Evolutionary conservation across 179 eudicot genomes (phyloP), one percentile per base, ranked within the genome.

Genomic region (Silene noctiflora): DNA sequence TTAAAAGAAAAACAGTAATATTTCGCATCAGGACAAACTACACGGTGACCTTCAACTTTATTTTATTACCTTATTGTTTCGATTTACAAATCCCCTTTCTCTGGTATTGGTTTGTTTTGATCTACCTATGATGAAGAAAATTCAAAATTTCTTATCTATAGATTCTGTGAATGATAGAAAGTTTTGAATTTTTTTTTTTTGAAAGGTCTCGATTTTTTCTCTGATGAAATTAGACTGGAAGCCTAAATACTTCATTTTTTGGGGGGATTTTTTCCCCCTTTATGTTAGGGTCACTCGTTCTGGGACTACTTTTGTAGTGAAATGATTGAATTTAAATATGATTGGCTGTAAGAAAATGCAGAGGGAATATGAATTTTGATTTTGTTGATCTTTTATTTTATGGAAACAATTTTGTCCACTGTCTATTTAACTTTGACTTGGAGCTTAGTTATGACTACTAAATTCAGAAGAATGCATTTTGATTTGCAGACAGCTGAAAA

Each of bases 401-500:
- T n/a, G n/a, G n/a, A n/a, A n/a, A n/a, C n/a, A n/a, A n/a, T n/a
- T n/a, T n/a, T n/a, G n/a, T n/a, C n/a, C n/a, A n/a, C n/a, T n/a
- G n/a, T n/a, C n/a, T 27, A 27, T 71, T 7, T 63, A 25, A 42
- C 48, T 65, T 16, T 16, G 58, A 13, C 27, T 1, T 62, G 3
- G 14, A 10, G 67, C 29, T 62, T 25, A 11, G 59, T 55, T 14
- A 55, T 20, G 17, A 55, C 20, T 55, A 55, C 20, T 24, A 0
- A 44, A 70, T 16, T 70, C 31, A 55, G 25, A 19, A 16, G 25
- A 4, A 59, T 48, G 35, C 59, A 14, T 53, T 6, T 76, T 35
- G 48, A 70, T 82, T 75, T 79, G 59, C 85, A 95, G 99, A 82
- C 99, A 95, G 87, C 89, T 95, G 95, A 84, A 85, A 81, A 95